Conservation (phyloP, 208 protist species). For the Acanthamoeba healyi region DNA sequence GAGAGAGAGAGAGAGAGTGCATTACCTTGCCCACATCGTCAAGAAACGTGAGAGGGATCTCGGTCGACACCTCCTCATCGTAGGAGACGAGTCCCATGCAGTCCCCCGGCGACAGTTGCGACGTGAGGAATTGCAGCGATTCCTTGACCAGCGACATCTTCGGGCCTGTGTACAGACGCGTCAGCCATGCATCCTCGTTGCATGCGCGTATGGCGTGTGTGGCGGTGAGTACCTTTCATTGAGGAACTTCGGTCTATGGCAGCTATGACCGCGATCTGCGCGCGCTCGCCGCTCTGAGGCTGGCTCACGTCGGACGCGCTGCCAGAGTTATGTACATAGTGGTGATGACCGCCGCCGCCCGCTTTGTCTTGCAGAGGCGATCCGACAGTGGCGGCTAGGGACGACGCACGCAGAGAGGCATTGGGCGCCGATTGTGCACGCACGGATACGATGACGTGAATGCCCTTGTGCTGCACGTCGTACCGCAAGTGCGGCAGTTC, state of each 20-base stretch:
- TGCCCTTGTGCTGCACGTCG: constrained; percentile 49
- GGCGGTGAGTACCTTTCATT: background rate
- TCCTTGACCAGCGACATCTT: constrained; percentile 31
- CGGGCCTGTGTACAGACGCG: background rate
- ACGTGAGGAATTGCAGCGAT: constrained; percentile 36
- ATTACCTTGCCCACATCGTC: constrained; percentile 45
- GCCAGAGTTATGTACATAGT: no score
- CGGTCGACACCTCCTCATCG: constrained; percentile 29
- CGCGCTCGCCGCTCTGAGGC: background rate
- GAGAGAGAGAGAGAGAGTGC: background rate
- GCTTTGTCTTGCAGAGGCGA: no score
- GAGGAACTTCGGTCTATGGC: constrained; percentile 51
- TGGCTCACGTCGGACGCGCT: no score
- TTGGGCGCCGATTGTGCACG: constrained; percentile 12
- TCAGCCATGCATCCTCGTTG: no score
- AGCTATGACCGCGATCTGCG: constrained; percentile 36
- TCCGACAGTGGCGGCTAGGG: background rate
- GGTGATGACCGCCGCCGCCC: background rate
- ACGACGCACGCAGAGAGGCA: background rate
- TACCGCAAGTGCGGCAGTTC: background rate
- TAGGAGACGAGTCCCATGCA: constrained; percentile 60
- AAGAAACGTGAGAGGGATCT: constrained; percentile 24
- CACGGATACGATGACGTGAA: constrained; percentile 23
- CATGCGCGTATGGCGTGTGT: background rate
- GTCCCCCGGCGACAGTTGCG: constrained; percentile 32